A percentile compares a stretch with the other conserved stretches of the same genome.
Conservation (phyloP, 2,329 filamentous ascomycete genomes). For the Coniochaeta pulveracea region DNA sequence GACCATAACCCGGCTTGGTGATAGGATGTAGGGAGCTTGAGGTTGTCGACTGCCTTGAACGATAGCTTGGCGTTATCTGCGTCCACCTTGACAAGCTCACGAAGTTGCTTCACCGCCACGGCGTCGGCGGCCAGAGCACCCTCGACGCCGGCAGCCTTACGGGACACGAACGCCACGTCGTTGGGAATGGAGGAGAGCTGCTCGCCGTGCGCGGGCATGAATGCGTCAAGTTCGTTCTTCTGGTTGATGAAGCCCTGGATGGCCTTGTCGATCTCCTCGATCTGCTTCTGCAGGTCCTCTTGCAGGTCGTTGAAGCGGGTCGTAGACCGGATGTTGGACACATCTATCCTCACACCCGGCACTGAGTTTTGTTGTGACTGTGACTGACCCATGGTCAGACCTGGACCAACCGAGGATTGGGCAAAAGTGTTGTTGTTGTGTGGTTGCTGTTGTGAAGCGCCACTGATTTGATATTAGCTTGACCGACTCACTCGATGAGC, state of each 20-base stretch:
- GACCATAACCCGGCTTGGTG: constrained; percentile 34
- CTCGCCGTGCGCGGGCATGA: constrained; percentile 43
- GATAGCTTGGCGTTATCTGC: constrained; percentile 28
- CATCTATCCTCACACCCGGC: constrained; percentile 67
- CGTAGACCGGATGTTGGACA: constrained; percentile 68
- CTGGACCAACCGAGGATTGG: constrained; percentile 12
- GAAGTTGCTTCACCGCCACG: constrained; percentile 28
- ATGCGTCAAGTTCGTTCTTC: constrained; percentile 64
- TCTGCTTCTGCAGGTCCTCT: constrained; percentile 67
- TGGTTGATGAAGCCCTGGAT: constrained; percentile 72
- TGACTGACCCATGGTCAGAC: constrained; percentile 34
- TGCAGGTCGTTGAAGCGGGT: constrained; percentile 87
- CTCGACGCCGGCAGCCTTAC: constrained; percentile 32
- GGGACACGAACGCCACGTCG: constrained; percentile 30
- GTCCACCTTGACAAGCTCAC: constrained; percentile 27
- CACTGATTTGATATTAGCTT: not conserved
- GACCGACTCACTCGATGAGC: not conserved
- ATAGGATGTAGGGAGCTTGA: constrained; percentile 35
- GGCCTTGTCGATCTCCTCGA: constrained; percentile 66
- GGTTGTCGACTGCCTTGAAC: constrained; percentile 34
- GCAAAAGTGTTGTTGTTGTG: constrained; percentile 9
- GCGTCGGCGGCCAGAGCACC: constrained; percentile 26
- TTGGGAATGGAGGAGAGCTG: constrained; percentile 24
- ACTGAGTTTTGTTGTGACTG: constrained; percentile 38
- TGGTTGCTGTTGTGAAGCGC: constrained; percentile 7